These are phyloP conservation scores for Phyllosticta citrichinensis DNA, from an alignment of 2,329 filamentous ascomycete species.

Conservation along the genomic window DNA sequence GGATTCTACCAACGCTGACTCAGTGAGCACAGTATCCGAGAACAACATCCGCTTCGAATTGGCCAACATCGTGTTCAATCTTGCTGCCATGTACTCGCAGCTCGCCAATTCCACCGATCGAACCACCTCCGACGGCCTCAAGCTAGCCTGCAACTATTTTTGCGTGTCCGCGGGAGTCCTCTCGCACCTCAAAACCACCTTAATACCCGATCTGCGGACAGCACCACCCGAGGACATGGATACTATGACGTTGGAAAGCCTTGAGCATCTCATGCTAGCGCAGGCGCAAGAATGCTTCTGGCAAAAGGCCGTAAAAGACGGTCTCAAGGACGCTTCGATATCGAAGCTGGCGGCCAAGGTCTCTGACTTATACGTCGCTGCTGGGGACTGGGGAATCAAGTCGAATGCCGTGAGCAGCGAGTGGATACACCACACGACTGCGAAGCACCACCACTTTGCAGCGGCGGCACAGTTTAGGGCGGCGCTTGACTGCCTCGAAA, in stretches of 20 bases:
- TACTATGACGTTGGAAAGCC: slow-evolving; percentile 68
- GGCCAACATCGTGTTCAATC: slow-evolving; percentile 85
- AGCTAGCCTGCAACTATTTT: slow-evolving; percentile 81
- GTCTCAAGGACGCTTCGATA: slow-evolving; percentile 83
- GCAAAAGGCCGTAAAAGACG: slow-evolving; percentile 93
- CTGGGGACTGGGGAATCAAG: slow-evolving; percentile 76
- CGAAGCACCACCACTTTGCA: slow-evolving; percentile 95
- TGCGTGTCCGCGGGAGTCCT: slow-evolving; percentile 79
- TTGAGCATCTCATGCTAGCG: slow-evolving; percentile 75
- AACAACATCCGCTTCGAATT: slow-evolving; percentile 72
- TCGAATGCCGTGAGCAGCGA: slow-evolving; percentile 83
- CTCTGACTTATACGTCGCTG: slow-evolving; percentile 78
- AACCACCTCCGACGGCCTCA: slow-evolving; percentile 70
- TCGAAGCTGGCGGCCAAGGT: slow-evolving; percentile 85
- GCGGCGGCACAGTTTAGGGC: slow-evolving; percentile 89
- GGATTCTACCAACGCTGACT: background rate
- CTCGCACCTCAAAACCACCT: slow-evolving; percentile 60
- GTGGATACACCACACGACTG: slow-evolving; percentile 97
- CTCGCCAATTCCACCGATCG: slow-evolving; percentile 74
- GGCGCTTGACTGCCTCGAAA: slow-evolving; percentile 84
- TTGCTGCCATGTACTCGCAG: slow-evolving; percentile 87
- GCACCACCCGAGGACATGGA: slow-evolving; percentile 95
- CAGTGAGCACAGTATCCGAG: slow-evolving; percentile 38
- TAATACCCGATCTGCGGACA: slow-evolving; percentile 74
- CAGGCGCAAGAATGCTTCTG: slow-evolving; percentile 97